Conservation (phyloP, 805 yeast genomes). For the Kazachstania viticola region DNA sequence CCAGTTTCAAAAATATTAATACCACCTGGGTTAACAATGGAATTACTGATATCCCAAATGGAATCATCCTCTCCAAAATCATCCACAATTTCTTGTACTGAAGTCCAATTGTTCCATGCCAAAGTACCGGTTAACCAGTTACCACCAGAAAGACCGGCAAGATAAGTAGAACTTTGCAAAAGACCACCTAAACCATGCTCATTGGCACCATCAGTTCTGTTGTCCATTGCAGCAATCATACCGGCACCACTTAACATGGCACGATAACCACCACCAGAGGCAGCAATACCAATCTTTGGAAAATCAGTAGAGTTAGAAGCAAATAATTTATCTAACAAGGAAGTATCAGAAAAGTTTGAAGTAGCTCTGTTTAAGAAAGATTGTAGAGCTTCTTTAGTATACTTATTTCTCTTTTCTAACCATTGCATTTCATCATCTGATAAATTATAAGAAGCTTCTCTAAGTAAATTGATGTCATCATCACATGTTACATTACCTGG, state of each 20-base stretch:
- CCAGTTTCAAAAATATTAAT: slow-evolving; percentile 40
- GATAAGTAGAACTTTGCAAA: slow-evolving; percentile 55
- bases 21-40: slow-evolving; percentile 56
- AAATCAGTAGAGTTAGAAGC: slow-evolving; percentile 15
- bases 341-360: slow-evolving; percentile 13
- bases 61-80: slow-evolving; percentile 26
- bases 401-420: slow-evolving; percentile 35
- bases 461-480: slow-evolving; percentile 23
- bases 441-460: slow-evolving; percentile 35
- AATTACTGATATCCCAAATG: slow-evolving; percentile 59
- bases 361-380: slow-evolving; percentile 34
- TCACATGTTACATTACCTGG: slow-evolving; percentile 51
- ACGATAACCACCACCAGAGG: slow-evolving; percentile 84
- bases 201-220: slow-evolving; percentile 47
- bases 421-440: slow-evolving; percentile 38
- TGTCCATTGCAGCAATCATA: slow-evolving; percentile 69
- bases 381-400: slow-evolving; percentile 34
- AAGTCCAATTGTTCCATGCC: slow-evolving; percentile 59
- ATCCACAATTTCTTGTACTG: slow-evolving; percentile 48
- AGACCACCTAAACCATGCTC: slow-evolving; percentile 60
- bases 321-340: slow-evolving; percentile 12
- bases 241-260: slow-evolving; percentile 88
- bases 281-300: slow-evolving; percentile 45
- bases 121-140: slow-evolving; percentile 69
- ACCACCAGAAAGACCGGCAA: slow-evolving; percentile 77